phyloP scores from a whole-genome alignment of 768 basidiomycete species.

The Sutorius australiensis region DNA sequence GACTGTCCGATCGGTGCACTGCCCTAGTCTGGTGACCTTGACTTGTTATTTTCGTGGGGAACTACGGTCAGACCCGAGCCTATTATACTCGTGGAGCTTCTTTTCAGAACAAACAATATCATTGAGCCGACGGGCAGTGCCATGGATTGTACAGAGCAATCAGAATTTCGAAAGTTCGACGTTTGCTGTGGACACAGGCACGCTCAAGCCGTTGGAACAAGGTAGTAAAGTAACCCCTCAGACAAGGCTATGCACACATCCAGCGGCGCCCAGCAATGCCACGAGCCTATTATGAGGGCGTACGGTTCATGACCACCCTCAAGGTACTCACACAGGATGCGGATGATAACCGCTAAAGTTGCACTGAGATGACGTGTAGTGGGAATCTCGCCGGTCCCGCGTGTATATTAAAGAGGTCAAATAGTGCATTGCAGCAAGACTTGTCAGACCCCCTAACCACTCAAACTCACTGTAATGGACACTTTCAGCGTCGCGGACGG shows the following conservation, averaged over 20 bases:
- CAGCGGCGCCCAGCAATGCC: not conserved
- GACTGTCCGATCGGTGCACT: not conserved
- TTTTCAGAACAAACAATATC: no score
- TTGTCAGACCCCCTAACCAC: not conserved
- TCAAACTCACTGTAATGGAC: constrained; percentile 17
- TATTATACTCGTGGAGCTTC: no score
- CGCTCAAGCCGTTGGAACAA: no score
- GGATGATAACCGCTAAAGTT: no score
- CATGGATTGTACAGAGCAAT: no score
- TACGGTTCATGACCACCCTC: no score
- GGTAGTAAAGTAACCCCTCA: not conserved
- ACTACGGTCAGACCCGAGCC: not conserved
- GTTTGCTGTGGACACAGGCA: not conserved
- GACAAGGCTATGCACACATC: not conserved
- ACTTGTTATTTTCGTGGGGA: not conserved
- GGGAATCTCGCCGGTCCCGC: not conserved
- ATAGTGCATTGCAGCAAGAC: not conserved
- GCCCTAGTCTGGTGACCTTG: not conserved
- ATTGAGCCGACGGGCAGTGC: not conserved
- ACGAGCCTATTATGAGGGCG: not conserved
- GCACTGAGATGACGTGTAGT: no score
- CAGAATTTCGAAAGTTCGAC: no score
- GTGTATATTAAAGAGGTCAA: not conserved
- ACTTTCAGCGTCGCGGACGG: constrained; percentile 41
- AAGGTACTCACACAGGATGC: no score